Conservation (phyloP, 192 early-diverging fungal genomes). For the Podila clonocystis region DNA sequence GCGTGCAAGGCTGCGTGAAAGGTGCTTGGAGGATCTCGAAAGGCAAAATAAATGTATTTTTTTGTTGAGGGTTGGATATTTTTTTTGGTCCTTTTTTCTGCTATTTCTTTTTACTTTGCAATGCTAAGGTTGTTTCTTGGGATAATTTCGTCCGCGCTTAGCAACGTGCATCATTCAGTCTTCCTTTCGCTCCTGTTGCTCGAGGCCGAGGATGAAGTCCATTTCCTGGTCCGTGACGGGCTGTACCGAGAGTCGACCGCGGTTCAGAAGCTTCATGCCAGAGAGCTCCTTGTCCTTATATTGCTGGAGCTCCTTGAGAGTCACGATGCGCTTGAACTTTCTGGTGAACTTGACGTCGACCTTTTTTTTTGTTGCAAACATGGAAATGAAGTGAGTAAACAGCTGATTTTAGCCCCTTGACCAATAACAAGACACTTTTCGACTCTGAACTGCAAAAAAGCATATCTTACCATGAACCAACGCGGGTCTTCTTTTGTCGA, state of each 20-base stretch:
- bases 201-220: slow-evolving; percentile 72
- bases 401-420: background rate
- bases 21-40: background rate
- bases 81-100: background rate
- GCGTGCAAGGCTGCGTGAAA: slow-evolving; percentile 13
- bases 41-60: background rate
- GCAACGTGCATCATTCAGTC: background rate
- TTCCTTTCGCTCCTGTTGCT: slow-evolving; percentile 15
- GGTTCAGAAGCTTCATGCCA: slow-evolving; percentile 75
- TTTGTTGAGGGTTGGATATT: background rate
- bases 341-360: slow-evolving; percentile 82
- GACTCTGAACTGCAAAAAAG: background rate
- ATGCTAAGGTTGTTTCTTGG: background rate
- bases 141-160: background rate
- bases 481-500: slow-evolving; percentile 69
- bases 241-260: slow-evolving; percentile 82
- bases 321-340: slow-evolving; percentile 67
- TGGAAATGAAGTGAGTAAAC: background rate
- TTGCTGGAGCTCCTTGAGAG: slow-evolving; percentile 75
- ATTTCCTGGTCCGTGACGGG: slow-evolving; percentile 70
- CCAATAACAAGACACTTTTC: background rate
- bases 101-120: background rate
- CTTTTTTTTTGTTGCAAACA: slow-evolving; percentile 13
- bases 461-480: slow-evolving; percentile 79
- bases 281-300: slow-evolving; percentile 57